These are phyloP conservation scores for Lolium rigidum DNA, from an alignment of 176 grass and related monocot species.

Conservation along the genomic window DNA sequence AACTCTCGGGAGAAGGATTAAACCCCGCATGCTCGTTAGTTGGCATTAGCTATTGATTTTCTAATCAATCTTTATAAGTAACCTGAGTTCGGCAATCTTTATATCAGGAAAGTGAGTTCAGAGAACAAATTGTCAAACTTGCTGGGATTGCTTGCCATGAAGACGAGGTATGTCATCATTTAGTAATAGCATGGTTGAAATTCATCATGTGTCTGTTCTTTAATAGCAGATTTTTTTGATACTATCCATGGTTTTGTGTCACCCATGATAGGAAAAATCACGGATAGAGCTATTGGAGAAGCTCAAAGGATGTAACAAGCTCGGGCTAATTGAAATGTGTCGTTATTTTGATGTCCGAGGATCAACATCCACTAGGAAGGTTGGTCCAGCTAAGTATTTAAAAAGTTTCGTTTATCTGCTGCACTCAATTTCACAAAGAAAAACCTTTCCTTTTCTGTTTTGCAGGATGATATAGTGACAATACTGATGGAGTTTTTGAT, in stretches of 20 bases:
- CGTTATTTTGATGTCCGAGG: conserved; percentile 47
- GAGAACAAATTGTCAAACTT: conserved; percentile 53
- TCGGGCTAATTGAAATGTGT: conserved; percentile 40
- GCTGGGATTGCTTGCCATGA: conserved; percentile 30
- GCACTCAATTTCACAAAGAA: not conserved
- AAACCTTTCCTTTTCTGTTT: not conserved
- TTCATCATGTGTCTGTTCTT: not conserved
- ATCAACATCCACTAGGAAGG: conserved; percentile 51
- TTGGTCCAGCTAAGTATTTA: conserved; percentile 21
- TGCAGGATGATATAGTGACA: conserved; percentile 49
- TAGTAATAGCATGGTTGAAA: conserved; percentile 5
- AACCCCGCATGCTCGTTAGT: not conserved
- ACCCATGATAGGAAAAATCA: conserved; percentile 47
- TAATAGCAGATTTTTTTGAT: conserved; percentile 13
- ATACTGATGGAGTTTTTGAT: conserved; percentile 53
- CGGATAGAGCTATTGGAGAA: conserved; percentile 47
- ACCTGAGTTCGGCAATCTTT: conserved; percentile 1
- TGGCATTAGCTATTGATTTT: conserved; percentile 18
- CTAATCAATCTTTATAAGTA: conserved; percentile 4
- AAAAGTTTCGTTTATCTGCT: conserved; percentile 40
- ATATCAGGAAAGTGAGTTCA: conserved; percentile 46
- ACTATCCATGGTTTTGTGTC: conserved; percentile 5
- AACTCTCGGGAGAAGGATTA: not conserved
- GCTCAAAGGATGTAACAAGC: conserved; percentile 37
- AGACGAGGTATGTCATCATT: conserved; percentile 41